Evolutionary conservation across 2,329 filamentous ascomycete species (phyloP).

Genomic region (Aspergillus unguis): DNA sequence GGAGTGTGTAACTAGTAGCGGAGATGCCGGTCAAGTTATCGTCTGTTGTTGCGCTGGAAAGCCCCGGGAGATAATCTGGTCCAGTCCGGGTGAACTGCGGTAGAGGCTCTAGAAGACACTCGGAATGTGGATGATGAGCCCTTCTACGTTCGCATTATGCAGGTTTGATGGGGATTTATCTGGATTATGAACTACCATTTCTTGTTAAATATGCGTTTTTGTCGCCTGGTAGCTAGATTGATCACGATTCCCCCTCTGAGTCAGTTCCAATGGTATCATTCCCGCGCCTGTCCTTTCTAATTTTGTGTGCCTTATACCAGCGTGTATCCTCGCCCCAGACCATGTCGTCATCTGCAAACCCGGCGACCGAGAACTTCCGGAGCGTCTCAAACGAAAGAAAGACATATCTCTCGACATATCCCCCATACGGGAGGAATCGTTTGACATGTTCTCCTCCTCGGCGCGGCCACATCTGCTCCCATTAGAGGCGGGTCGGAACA

Average conservation of each 20-base stretch:
- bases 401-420: background rate
- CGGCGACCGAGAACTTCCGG: background rate
- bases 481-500: background rate
- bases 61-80: too few species aligned
- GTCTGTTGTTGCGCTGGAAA: too few species aligned
- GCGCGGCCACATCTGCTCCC: background rate
- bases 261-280: background rate
- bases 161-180: too few species aligned
- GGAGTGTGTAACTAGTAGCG: too few species aligned
- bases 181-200: too few species aligned
- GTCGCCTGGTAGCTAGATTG: too few species aligned
- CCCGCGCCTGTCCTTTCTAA: background rate
- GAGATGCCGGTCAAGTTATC: too few species aligned
- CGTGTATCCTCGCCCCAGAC: background rate
- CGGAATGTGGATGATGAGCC: too few species aligned
- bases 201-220: too few species aligned
- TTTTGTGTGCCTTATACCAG: background rate
- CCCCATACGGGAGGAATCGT: background rate
- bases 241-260: background rate
- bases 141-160: too few species aligned
- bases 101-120: too few species aligned
- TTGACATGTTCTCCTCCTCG: background rate
- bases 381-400: background rate
- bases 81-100: too few species aligned
- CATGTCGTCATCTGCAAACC: background rate